Base-by-base conservation (phyloP, 192 early-diverging fungal genomes). In the Umbelopsis sp. region DNA sequence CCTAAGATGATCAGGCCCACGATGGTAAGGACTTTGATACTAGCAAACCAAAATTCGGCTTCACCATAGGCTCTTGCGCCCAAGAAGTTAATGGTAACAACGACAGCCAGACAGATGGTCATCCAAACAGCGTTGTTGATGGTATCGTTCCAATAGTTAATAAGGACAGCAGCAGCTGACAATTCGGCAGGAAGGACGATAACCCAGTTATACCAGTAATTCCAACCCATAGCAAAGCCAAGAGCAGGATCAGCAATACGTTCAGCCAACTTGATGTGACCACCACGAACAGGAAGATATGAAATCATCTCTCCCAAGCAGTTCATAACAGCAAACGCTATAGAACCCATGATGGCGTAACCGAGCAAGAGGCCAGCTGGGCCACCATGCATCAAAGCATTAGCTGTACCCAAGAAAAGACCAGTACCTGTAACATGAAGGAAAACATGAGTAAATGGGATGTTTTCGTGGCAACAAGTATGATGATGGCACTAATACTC, bases 181-280 rank as follows among this genome's bases (percentile, higher is more conserved):
- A 73, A 72, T 38, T 73, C 71, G 36, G 74, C 70, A 32, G 68
- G 51, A 69, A 88, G 74, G 41, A 82, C 80, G 45, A 90, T 77
- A 53, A 80, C 82, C 90, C 90, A 91, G 76, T 90, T 88, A 1
- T 87, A 75, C 85, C 85, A 91, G 59, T 91, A 88, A 73, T 87
- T 90, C 85, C 85, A 90, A 16, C 88, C 88, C 29, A 90, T 78
- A 29, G 88, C 81, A 81, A 87, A 88, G 26, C 77, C 74, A 29
- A 86, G 74, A 31, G 83, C 81, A 4, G 87, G 87, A 79, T 87
- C 85, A 0, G 88, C 82, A 59, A 88, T 85, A 52, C 86, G 83
- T 51, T 65, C 71, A 34, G 71, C 71, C 22, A 72, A 38, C 26
- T 65, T 66, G 26, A 72, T 72, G 38, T 72, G 71, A 51, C 77